Conservation (phyloP, 2,329 filamentous ascomycete genomes). For the Neopestalotiopsis rosae region DNA sequence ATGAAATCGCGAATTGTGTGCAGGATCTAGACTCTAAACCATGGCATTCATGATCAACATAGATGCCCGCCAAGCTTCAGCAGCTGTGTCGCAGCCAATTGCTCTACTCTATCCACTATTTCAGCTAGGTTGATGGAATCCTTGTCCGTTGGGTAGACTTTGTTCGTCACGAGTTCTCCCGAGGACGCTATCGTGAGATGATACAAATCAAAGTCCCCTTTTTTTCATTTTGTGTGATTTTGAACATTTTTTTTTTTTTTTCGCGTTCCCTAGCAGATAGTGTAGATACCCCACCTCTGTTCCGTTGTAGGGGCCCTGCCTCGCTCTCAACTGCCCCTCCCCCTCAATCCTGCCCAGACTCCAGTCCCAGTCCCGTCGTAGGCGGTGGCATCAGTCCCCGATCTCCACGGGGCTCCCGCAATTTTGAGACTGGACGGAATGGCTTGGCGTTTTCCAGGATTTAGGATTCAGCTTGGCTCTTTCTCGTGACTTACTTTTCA, state of each 20-base stretch:
- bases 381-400: not conserved
- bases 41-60: not conserved
- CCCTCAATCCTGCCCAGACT: constrained; percentile 9
- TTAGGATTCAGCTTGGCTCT: not conserved
- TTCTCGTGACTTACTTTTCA: not conserved
- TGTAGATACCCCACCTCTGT: not conserved
- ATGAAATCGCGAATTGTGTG: constrained; percentile 15
- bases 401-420: constrained; percentile 16
- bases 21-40: constrained; percentile 12
- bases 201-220: constrained; percentile 1
- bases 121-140: constrained; percentile 5
- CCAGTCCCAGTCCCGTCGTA: not conserved
- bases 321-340: constrained; percentile 9
- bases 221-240: not conserved
- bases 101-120: not conserved
- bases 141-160: not conserved
- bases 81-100: constrained; percentile 3
- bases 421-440: not conserved
- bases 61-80: constrained; percentile 4
- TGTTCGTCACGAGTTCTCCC: constrained; percentile 11
- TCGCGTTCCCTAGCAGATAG: not conserved
- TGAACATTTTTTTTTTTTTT: not conserved
- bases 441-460: constrained; percentile 1
- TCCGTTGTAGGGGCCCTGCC: not conserved
- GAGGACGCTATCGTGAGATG: constrained; percentile 8